Percentiles rank a stretch among this genome's conserved stretches.
These are phyloP conservation scores for Mucor indicus DNA, from an alignment of 371 early-diverging fungal genomes.

Conservation along the genomic window DNA sequence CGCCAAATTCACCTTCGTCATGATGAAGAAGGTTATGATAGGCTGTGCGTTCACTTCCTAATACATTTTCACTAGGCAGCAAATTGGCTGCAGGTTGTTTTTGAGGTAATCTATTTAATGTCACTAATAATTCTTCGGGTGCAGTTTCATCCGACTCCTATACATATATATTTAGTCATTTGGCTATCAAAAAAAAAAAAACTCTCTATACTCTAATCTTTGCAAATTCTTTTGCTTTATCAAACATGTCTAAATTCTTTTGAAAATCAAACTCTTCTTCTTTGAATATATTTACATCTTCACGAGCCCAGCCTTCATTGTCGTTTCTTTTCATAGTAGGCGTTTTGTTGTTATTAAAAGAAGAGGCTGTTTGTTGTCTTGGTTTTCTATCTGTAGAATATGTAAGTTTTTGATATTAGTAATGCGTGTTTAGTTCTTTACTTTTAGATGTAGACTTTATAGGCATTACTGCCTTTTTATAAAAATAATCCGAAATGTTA, in stretches of 20 bases:
- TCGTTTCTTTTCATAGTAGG: conserved; percentile 1
- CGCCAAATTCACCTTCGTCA: conserved; percentile 38
- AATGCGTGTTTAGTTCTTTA: conserved; percentile 1
- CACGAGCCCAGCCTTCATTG: conserved; percentile 51
- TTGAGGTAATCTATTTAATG: conserved; percentile 57
- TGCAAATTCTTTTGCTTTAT: conserved; percentile 78
- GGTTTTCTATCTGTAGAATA: conserved; percentile 9
- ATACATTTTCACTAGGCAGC: conserved; percentile 56
- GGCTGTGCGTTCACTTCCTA: conserved; percentile 29
- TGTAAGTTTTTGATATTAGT: neutral
- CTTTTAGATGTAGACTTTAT: conserved; percentile 12
- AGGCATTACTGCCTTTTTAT: neutral
- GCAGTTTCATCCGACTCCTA: conserved; percentile 68
- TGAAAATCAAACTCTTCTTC: conserved; percentile 83
- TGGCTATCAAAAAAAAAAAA: no score
- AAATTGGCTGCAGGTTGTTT: conserved; percentile 27
- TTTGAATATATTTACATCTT: conserved; percentile 56
- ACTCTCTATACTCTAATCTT: conserved; percentile 63
- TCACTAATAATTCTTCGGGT: conserved; percentile 69
- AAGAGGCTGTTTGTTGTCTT: conserved; percentile 5
- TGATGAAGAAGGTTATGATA: conserved; percentile 9
- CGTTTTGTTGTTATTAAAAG: neutral
- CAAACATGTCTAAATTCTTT: conserved; percentile 71
- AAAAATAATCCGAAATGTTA: neutral
- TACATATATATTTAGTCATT: no score